A percentile compares a stretch with the other conserved stretches of the same genome.
These are phyloP conservation scores for Ceratobasidium sp. DNA, from an alignment of 1,284 basidiomycete genomes.

Conservation along the genomic window DNA sequence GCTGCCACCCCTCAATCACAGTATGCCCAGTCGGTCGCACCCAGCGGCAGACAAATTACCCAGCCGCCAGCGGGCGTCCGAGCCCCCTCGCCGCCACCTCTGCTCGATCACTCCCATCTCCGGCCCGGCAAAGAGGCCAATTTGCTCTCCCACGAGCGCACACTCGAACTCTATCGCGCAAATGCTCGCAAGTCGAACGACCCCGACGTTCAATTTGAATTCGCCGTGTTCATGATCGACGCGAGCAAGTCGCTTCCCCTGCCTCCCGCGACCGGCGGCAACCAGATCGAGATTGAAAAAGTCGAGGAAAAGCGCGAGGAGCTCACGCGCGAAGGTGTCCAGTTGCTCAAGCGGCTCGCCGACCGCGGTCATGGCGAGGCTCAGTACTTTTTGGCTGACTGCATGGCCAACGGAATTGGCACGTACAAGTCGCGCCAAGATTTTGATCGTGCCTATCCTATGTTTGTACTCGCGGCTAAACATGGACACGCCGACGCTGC, in stretches of 20 bases:
- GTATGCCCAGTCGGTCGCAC: constrained; percentile 21
- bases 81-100: constrained; percentile 43
- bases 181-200: constrained; percentile 99
- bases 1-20: neutral
- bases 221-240: constrained; percentile 98
- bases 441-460: constrained; percentile 95
- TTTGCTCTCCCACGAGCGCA: constrained; percentile 92
- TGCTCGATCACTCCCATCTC: constrained; percentile 93
- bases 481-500: constrained; percentile 97
- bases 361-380: constrained; percentile 93
- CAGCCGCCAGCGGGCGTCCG: constrained; percentile 1
- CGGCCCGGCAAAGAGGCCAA: constrained; percentile 91
- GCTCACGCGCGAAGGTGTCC: constrained; percentile 84
- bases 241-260: constrained; percentile 88
- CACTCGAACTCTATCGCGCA: constrained; percentile 93
- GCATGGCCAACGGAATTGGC: constrained; percentile 96
- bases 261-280: constrained; percentile 61
- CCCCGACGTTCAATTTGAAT: constrained; percentile 96
- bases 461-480: constrained; percentile 96
- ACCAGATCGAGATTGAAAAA: constrained; percentile 80
- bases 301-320: constrained; percentile 84
- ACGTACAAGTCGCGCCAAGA: constrained; percentile 89
- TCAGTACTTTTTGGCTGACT: constrained; percentile 97
- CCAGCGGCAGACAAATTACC: constrained; percentile 20
- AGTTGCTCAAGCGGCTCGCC: constrained; percentile 87